These are phyloP conservation scores for Paramecium bursaria DNA, from an alignment of 73 alveolate species.

Conservation along the genomic window DNA sequence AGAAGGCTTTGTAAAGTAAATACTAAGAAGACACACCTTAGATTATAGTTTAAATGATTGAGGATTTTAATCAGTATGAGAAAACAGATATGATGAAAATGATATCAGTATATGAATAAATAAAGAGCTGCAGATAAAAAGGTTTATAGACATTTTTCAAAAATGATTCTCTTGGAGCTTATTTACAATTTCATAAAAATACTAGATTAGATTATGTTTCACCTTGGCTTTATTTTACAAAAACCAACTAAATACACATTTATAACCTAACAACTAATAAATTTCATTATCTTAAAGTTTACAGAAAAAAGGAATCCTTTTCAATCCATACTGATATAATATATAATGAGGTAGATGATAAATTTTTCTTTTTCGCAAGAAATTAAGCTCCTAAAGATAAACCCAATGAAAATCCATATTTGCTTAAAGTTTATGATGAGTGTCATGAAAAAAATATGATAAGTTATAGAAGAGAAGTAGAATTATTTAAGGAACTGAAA, in stretches of 20 bases:
- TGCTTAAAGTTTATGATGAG: constrained; percentile 54
- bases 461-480: constrained; percentile 63
- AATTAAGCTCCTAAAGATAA: not conserved
- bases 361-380: not conserved
- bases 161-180: not conserved
- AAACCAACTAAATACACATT: not conserved
- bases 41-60: constrained; percentile 6
- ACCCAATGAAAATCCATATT: not conserved
- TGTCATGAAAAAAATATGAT: constrained; percentile 49
- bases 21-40: constrained; percentile 46
- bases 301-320: not conserved
- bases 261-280: not conserved
- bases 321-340: not conserved
- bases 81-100: constrained; percentile 26
- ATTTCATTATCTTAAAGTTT: not conserved
- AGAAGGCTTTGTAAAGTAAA: too few species aligned
- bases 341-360: not conserved
- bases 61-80: constrained; percentile 5
- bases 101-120: constrained; percentile 8
- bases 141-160: not conserved
- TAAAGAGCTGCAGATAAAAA: not conserved
- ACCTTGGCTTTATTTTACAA: not conserved
- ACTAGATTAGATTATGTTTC: not conserved
- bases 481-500: constrained; percentile 59
- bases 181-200: not conserved